These are phyloP conservation scores for Colletotrichum caudatum DNA, from an alignment of 2,329 filamentous ascomycete genomes.

Conservation along the genomic window DNA sequence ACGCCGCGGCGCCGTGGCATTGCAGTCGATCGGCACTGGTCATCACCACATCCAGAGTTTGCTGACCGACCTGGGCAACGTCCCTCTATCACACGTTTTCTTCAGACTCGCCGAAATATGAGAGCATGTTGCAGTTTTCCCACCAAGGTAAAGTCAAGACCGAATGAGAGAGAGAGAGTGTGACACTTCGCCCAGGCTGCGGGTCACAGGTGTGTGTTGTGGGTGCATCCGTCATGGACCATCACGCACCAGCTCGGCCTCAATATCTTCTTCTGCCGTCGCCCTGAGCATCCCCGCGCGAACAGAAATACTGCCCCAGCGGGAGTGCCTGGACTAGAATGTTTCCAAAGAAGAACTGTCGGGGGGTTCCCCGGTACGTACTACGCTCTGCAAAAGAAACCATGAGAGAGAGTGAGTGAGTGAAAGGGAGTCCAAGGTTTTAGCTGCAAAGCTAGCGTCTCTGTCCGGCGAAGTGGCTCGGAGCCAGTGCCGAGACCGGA, in stretches of 20 bases:
- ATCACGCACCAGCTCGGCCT: slow-evolving; percentile 9
- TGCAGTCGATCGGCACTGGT: slow-evolving; percentile 34
- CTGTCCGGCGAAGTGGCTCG: slow-evolving; percentile 28
- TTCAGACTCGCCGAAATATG: slow-evolving; percentile 4
- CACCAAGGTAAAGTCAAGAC: not conserved
- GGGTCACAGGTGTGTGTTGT: not conserved
- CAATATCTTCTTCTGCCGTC: slow-evolving; percentile 10
- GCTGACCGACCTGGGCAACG: slow-evolving; percentile 13
- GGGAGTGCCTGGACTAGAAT: slow-evolving; percentile 27
- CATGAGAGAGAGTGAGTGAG: not conserved
- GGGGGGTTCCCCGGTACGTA: not conserved
- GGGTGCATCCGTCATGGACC: slow-evolving; percentile 18
- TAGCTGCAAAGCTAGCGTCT: slow-evolving; percentile 36
- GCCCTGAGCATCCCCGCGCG: slow-evolving; percentile 4
- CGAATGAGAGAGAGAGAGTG: not conserved
- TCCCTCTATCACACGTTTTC: not conserved
- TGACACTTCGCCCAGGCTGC: slow-evolving; percentile 8
- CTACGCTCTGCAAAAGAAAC: not conserved
- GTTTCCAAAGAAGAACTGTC: slow-evolving; percentile 1
- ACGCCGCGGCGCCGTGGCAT: slow-evolving; percentile 29
- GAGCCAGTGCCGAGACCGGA: slow-evolving; percentile 38
- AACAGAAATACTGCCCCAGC: not conserved
- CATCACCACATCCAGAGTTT: slow-evolving; percentile 9
- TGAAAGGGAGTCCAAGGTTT: slow-evolving; percentile 11
- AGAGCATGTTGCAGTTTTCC: not conserved